phyloP scores from a whole-genome alignment of 306 rosid genomes.

The Hippophae tibetana region DNA sequence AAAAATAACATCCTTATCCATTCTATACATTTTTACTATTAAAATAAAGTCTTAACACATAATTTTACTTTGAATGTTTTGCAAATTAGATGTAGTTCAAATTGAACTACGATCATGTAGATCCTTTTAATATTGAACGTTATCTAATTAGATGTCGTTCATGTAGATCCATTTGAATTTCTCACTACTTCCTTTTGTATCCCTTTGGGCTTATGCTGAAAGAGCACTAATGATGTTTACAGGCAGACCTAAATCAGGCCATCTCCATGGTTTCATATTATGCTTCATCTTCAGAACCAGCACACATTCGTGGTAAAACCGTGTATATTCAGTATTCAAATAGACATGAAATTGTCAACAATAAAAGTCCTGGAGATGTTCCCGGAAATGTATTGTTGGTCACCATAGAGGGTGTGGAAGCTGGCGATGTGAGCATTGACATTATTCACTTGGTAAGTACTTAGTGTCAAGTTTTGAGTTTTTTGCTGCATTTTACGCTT shows the following conservation, averaged over 20 bases:
- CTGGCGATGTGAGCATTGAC: conserved; percentile 92
- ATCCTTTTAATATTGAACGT: too few species aligned
- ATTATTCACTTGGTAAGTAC: conserved; percentile 73
- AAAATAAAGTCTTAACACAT: too few species aligned
- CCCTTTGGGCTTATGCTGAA: background rate
- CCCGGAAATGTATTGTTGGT: conserved; percentile 91
- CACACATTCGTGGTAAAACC: conserved; percentile 83
- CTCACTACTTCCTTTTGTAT: background rate
- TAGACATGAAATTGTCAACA: conserved; percentile 85
- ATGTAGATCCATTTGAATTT: background rate
- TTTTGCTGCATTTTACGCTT: background rate
- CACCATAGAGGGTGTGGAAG: conserved; percentile 87
- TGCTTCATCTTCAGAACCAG: conserved; percentile 90
- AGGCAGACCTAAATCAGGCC: conserved; percentile 85
- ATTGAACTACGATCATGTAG: too few species aligned
- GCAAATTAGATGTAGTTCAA: too few species aligned
- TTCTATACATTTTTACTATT: too few species aligned
- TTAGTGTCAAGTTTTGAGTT: conserved; percentile 4
- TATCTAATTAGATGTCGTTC: too few species aligned
- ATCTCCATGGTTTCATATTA: conserved; percentile 88
- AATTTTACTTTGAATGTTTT: too few species aligned
- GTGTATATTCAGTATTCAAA: conserved; percentile 89
- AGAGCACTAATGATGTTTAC: conserved; percentile 18
- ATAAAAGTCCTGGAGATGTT: conserved; percentile 88
- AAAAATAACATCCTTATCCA: too few species aligned